Percentiles rank a stretch among this genome's conserved stretches.
phyloP scores from a whole-genome alignment of 2,329 filamentous ascomycete genomes.

The Pseudopithomyces chartarum region DNA sequence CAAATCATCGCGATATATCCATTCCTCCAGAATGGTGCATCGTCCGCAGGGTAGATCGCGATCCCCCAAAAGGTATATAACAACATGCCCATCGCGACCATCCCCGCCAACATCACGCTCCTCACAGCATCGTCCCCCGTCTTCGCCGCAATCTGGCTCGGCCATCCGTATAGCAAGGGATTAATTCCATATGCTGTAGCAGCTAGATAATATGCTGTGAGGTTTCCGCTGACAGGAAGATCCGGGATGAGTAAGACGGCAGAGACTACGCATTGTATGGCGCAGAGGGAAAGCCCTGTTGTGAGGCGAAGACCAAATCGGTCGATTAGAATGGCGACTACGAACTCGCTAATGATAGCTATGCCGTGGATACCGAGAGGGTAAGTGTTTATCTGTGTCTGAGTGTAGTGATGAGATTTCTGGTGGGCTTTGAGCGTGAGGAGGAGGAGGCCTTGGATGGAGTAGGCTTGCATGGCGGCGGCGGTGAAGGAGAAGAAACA shows the following conservation, averaged over 20 bases:
- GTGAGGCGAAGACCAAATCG: constrained; percentile 37
- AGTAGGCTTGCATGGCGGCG: not conserved
- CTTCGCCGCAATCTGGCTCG: constrained; percentile 42
- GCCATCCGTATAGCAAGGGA: constrained; percentile 47
- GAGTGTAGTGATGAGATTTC: constrained; percentile 24
- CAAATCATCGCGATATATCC: constrained; percentile 44
- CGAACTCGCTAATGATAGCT: constrained; percentile 56
- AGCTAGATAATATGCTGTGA: constrained; percentile 44
- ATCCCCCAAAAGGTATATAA: constrained; percentile 55
- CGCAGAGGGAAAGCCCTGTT: constrained; percentile 37
- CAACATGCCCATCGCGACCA: constrained; percentile 43
- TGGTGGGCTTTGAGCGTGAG: constrained; percentile 24
- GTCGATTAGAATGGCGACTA: constrained; percentile 44
- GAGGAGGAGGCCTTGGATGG: constrained; percentile 21
- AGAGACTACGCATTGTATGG: constrained; percentile 40
- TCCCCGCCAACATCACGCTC: constrained; percentile 46
- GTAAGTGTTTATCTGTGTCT: constrained; percentile 61
- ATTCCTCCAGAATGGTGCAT: constrained; percentile 50
- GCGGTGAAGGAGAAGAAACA: too few species aligned
- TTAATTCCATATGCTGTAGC: constrained; percentile 47
- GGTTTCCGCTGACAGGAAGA: constrained; percentile 35
- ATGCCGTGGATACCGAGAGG: constrained; percentile 62
- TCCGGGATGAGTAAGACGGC: constrained; percentile 1
- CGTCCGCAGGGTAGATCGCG: constrained; percentile 47
- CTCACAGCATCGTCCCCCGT: constrained; percentile 48